A percentile compares a stretch with the other conserved stretches of the same genome.
phyloP scores from a whole-genome alignment of 177 flowering plant genomes.

The Vitis hybrid region DNA sequence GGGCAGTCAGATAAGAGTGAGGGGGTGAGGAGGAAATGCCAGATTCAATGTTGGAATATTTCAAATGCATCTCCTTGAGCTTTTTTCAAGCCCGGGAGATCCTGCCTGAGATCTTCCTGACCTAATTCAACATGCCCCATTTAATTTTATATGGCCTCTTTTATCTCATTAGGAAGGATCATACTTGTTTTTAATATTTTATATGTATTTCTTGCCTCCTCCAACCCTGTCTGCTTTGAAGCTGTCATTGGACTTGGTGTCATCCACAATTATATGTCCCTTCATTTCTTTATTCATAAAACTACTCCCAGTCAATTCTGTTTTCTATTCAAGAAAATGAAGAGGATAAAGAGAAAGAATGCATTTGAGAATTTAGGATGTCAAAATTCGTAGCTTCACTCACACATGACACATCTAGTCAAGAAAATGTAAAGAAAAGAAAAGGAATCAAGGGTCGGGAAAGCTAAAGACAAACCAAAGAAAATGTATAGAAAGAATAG shows the following conservation, averaged over 20 bases:
- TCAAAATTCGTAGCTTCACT: conserved; percentile 20
- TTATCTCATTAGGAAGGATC: conserved; percentile 41
- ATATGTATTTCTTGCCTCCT: conserved; percentile 13
- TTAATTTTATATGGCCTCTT: conserved; percentile 23
- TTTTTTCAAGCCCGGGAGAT: conserved; percentile 33
- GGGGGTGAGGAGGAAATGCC: conserved; percentile 29
- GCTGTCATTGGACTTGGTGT: conserved; percentile 44
- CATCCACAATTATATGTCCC: conserved; percentile 32
- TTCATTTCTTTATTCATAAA: conserved; percentile 23
- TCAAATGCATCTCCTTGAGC: conserved; percentile 33
- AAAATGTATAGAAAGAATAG: not conserved
- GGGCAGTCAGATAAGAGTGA: conserved; percentile 31
- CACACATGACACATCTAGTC: conserved; percentile 20
- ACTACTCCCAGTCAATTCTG: conserved; percentile 23
- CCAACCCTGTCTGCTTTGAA: conserved; percentile 39
- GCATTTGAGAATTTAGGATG: conserved; percentile 28
- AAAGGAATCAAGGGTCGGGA: not conserved
- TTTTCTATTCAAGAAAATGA: conserved; percentile 4
- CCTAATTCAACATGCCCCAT: conserved; percentile 49
- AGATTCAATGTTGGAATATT: conserved; percentile 44
- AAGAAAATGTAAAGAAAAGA: conserved; percentile 7
- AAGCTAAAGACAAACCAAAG: not conserved
- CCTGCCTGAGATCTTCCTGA: conserved; percentile 62
- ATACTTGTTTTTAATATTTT: conserved; percentile 5
- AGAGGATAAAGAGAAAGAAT: conserved; percentile 9